These are phyloP conservation scores for Wickerhamiella alocasiicola DNA, from an alignment of 805 yeast genomes.

Conservation along the genomic window DNA sequence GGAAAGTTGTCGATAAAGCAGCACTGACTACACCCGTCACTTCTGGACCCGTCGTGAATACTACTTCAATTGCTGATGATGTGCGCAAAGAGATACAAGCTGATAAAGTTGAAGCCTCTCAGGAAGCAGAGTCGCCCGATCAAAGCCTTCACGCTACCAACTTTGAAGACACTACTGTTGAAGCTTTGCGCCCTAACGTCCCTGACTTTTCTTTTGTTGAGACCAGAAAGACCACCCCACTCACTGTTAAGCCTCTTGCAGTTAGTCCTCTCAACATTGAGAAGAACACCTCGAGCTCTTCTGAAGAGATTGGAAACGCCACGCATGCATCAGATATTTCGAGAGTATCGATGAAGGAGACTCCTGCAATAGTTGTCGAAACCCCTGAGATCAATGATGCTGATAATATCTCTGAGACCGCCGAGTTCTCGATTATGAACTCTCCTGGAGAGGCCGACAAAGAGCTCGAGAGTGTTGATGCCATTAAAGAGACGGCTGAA, in stretches of 20 bases:
- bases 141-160: not conserved
- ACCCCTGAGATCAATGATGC: not conserved
- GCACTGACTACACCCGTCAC: not conserved
- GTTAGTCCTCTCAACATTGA: not conserved
- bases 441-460: not conserved
- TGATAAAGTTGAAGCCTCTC: not conserved
- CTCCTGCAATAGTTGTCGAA: not conserved
- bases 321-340: not conserved
- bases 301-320: not conserved
- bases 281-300: not conserved
- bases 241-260: not conserved
- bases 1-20: not conserved
- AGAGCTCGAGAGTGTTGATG: not conserved
- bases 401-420: not conserved
- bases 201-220: conserved; percentile 4
- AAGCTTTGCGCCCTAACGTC: not conserved
- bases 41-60: not conserved
- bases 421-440: not conserved
- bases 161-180: not conserved
- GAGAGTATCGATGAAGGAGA: not conserved
- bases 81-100: no score
- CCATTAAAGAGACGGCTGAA: not conserved
- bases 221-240: conserved; percentile 1
- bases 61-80: not conserved
- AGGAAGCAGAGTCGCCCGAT: not conserved